Evolutionary conservation across 257 asterid genomes (phyloP).

Genomic region (Datura wrightii): DNA sequence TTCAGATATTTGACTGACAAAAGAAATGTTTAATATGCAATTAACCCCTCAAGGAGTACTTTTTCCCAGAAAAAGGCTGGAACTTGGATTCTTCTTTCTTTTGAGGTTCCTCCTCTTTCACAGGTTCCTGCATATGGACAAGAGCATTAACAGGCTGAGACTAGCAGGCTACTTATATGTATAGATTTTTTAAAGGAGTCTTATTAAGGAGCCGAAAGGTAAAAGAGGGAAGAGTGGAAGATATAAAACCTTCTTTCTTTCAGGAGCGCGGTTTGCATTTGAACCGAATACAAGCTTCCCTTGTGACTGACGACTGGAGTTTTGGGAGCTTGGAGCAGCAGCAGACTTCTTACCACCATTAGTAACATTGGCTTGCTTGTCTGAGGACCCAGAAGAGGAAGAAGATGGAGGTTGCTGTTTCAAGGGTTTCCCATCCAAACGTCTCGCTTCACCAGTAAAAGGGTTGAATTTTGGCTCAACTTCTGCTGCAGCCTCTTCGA

Average conservation of each 20-base stretch:
- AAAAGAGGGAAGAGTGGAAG: neutral
- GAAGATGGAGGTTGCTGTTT: constrained; percentile 60
- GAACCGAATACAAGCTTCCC: constrained; percentile 98
- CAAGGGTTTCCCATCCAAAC: constrained; percentile 89
- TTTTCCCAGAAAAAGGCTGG: constrained; percentile 75
- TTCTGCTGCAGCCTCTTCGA: constrained; percentile 62
- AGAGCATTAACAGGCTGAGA: constrained; percentile 25
- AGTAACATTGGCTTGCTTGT: constrained; percentile 50
- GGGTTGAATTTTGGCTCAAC: constrained; percentile 82
- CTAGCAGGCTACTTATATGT: neutral
- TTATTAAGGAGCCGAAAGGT: neutral
- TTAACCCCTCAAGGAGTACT: constrained; percentile 74
- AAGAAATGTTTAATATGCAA: neutral
- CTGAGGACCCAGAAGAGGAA: constrained; percentile 56
- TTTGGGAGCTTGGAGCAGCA: constrained; percentile 67
- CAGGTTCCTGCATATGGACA: constrained; percentile 42
- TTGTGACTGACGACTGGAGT: constrained; percentile 70
- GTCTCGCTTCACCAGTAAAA: constrained; percentile 79
- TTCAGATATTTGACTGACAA: constrained; percentile 4
- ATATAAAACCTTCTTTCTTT: constrained; percentile 58
- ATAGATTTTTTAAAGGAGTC: too few relatives aligned
- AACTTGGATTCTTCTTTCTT: constrained; percentile 81
- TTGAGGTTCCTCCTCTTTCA: constrained; percentile 75
- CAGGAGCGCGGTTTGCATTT: constrained; percentile 57
- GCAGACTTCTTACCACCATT: constrained; percentile 51